Base-by-base conservation (phyloP, 2,329 filamentous ascomycete species). In the Boeremia exigua region DNA sequence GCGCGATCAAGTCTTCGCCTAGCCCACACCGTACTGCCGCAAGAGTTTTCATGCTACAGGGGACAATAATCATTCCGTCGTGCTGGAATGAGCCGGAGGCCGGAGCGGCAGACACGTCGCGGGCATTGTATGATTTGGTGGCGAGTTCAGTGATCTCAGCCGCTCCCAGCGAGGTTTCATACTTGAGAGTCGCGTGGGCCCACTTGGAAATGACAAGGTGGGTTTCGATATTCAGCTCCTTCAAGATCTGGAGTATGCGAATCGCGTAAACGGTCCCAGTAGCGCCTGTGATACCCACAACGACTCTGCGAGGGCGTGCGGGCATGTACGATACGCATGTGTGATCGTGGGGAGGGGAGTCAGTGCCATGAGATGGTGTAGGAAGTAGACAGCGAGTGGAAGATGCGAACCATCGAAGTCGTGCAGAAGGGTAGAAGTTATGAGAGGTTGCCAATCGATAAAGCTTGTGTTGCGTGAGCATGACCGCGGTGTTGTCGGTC, bases 21-120 rank as follows among this genome's bases (percentile, higher is more conserved):
- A 74, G 77, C 0, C 79, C 80, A 2, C 67, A 60, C 17, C 72
- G 62, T 4, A 82, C 74, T 0, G 72, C 76, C 0, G 79, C 77
- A 4, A 82, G 70, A 1, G 80, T 82, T 63, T 82, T 82, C 76
- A 82, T 79, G 51, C 75, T 79, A 66, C 80, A 83, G 0, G 80
- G 61, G 0, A 79, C 76, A 3, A 82, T 65, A 10, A 82, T 78
- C 80, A 82, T 82, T 9, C 79, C 79, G 50, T 77, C 72, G 10
- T 75, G 69, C 37, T 67, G 72, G 65, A 79, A 82, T 0, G 79
- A 81, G 0, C 80, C 79, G 38, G 73, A 78, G 2, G 79, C 75
- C 3, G 80, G 74, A 0, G 79, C 75, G 0, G 81, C 62, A 58
- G 1, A 71, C 61, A 80, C 68, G 49, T 83, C 80, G 25, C 74